These are phyloP conservation scores for Naegleria fowleri DNA, from an alignment of 208 protist species.

Conservation along the genomic window DNA sequence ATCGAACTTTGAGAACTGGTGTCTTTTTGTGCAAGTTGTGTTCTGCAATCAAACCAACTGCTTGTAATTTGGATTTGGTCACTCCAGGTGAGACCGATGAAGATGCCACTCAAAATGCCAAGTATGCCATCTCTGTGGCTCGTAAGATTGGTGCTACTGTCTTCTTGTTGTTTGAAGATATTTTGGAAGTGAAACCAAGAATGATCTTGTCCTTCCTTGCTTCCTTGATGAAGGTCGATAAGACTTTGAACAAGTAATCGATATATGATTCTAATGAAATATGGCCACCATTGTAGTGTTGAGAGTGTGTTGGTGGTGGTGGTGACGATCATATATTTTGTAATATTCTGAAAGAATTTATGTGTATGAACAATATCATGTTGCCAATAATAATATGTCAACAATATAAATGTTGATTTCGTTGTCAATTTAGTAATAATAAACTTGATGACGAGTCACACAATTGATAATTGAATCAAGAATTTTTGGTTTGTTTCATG, in stretches of 20 bases:
- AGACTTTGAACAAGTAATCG: background rate
- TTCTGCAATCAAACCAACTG: slow-evolving; percentile 48
- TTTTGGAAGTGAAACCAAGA: slow-evolving; percentile 78
- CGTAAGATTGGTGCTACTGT: slow-evolving; percentile 67
- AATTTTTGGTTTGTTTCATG: too few species aligned
- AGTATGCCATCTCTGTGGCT: slow-evolving; percentile 67
- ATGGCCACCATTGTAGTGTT: too few species aligned
- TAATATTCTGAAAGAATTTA: too few species aligned
- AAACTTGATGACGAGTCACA: too few species aligned
- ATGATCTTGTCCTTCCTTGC: slow-evolving; percentile 73
- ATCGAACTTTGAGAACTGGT: slow-evolving; percentile 43
- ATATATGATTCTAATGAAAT: too few species aligned
- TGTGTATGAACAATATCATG: too few species aligned
- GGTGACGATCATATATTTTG: too few species aligned
- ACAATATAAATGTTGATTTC: too few species aligned
- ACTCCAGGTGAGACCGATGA: slow-evolving; percentile 38
- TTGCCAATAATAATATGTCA: too few species aligned
- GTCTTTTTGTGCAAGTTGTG: slow-evolving; percentile 61
- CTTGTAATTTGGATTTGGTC: slow-evolving; percentile 53
- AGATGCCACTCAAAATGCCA: slow-evolving; percentile 62
- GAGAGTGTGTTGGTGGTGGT: too few species aligned
- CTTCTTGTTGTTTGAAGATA: slow-evolving; percentile 71
- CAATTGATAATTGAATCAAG: too few species aligned
- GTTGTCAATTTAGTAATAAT: too few species aligned
- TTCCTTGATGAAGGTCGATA: slow-evolving; percentile 37